phyloP scores from a whole-genome alignment of 805 yeast species.

The Maudiozyma barnettii region DNA sequence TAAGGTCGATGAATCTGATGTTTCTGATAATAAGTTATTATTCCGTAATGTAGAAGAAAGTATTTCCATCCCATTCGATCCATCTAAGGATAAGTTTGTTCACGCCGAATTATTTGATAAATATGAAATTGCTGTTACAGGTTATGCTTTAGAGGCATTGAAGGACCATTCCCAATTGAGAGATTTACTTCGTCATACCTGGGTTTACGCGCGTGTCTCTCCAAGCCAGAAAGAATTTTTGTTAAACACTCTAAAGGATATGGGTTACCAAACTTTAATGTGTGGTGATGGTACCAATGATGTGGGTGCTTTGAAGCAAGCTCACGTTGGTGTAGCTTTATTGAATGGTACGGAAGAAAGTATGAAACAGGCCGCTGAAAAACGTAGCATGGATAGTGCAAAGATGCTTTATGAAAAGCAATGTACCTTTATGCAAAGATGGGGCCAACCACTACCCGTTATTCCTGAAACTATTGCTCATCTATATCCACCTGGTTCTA shows the following conservation, averaged over 20 bases:
- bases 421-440: slow-evolving; percentile 61
- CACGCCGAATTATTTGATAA: slow-evolving; percentile 44
- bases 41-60: slow-evolving; percentile 85
- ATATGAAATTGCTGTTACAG: slow-evolving; percentile 86
- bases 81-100: slow-evolving; percentile 34
- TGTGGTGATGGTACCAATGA: slow-evolving; percentile 99
- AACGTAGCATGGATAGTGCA: slow-evolving; percentile 55
- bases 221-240: slow-evolving; percentile 93
- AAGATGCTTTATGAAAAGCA: slow-evolving; percentile 75
- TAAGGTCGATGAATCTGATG: slow-evolving; percentile 62
- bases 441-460: slow-evolving; percentile 79
- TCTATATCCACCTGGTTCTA: slow-evolving; percentile 90
- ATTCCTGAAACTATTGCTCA: slow-evolving; percentile 87
- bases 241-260: slow-evolving; percentile 67
- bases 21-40: slow-evolving; percentile 43
- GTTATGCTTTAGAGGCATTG: slow-evolving; percentile 70
- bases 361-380: slow-evolving; percentile 78
- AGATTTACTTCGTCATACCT: slow-evolving; percentile 73
- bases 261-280: slow-evolving; percentile 92
- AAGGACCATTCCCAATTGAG: slow-evolving; percentile 58
- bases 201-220: slow-evolving; percentile 97
- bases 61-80: slow-evolving; percentile 54
- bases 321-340: slow-evolving; percentile 96
- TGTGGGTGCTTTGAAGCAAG: slow-evolving; percentile 98
- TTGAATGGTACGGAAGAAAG: slow-evolving; percentile 95